A percentile compares a stretch with the other conserved stretches of the same genome.
Evolutionary conservation across 1,284 basidiomycete species (phyloP).

Genomic region (Chiua sp.): DNA sequence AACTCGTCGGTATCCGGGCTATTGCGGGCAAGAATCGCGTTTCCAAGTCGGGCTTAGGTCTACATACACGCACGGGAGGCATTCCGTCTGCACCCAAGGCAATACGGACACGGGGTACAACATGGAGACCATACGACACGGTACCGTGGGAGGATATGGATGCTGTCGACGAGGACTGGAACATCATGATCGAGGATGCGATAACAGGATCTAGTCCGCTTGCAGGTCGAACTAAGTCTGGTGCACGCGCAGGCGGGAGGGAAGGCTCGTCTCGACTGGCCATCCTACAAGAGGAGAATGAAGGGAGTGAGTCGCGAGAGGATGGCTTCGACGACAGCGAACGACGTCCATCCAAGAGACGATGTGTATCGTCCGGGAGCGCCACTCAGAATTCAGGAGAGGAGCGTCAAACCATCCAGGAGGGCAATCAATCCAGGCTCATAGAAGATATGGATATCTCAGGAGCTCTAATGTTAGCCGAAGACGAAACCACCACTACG

Average conservation of each 20-base stretch:
- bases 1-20: constrained; percentile 54
- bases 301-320: constrained; percentile 20
- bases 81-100: constrained; percentile 35
- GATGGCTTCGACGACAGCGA: constrained; percentile 10
- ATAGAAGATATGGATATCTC: constrained; percentile 35
- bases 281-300: constrained; percentile 32
- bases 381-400: background rate
- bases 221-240: constrained; percentile 21
- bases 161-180: background rate
- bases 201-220: constrained; percentile 36
- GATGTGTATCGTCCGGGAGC: constrained; percentile 6
- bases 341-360: constrained; percentile 26
- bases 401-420: background rate
- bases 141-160: constrained; percentile 32
- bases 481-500: background rate
- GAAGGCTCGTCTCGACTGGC: constrained; percentile 19
- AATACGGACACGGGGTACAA: constrained; percentile 23
- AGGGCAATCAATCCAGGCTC: constrained; percentile 19
- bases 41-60: constrained; percentile 19
- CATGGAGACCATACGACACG: constrained; percentile 25
- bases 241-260: constrained; percentile 10
- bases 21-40: constrained; percentile 31
- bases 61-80: constrained; percentile 1
- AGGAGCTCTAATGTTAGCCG: constrained; percentile 29
- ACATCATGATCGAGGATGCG: constrained; percentile 18